Evolutionary conservation across 2,329 filamentous ascomycete genomes (phyloP), one percentile per base, ranked within the genome.

Genomic region (Zasmidium cellare): DNA sequence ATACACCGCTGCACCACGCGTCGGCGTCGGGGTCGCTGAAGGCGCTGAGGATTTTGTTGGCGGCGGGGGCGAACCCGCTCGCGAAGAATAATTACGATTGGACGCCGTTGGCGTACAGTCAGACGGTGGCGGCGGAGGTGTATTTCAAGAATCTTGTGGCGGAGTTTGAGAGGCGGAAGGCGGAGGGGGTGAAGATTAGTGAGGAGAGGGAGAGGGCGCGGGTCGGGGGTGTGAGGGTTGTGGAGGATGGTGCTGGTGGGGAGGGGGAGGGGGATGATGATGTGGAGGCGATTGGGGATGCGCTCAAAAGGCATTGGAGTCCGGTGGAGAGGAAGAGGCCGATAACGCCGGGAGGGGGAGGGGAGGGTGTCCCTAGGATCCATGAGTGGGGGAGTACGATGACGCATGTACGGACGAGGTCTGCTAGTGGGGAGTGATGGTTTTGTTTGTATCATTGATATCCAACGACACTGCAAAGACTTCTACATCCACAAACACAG

Each of bases 1-100:
- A 96, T 71, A 96, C 91, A 2, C 89, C 91, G 0, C 79, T 96
- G 46, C 91, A 96, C 75, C 92, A 94, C 76, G 92, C 92, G 12
- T 91, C 87, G 68, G 88, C 88, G 47, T 90, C 90, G 67, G 91
- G 91, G 1, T 89, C 93, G 65, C 74, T 96, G 47, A 85, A 92
- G 54, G 88, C 90, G 0, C 76, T 96, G 55, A 81, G 91, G 46
- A 88, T 91, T 35, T 78, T 96, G 53, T 80, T 96, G 12, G 86
- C 88, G 2, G 90, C 89, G 0, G 91, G 91, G 11, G 90, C 91
- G 0, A 87, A 92, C 65, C 84, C 89, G 0, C 81, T 88, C 55
- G 84, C 84, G 55, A 81, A 82, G 65, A 96, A 96, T 70, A 77
- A 85, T 1, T 91, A 87, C 79, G 87, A 85, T 69, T 96, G 91